Evolutionary conservation across 768 basidiomycete species (phyloP), one percentile per base, ranked within the genome.

Genomic region (Clitopilus hobsonii): DNA sequence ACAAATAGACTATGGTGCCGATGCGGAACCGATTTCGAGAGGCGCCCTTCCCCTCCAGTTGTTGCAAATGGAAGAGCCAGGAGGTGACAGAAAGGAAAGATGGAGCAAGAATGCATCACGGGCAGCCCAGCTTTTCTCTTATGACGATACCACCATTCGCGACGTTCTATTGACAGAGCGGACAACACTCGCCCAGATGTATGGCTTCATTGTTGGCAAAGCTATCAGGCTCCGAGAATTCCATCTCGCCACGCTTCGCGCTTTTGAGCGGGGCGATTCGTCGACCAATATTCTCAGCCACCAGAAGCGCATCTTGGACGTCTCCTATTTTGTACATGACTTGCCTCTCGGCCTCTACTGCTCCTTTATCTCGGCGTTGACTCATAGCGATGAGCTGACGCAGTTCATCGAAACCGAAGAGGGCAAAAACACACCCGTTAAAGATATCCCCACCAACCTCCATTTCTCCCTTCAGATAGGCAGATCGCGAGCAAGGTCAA

Each of bases 151-250:
- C 18, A 78, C 75, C 6, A 76, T 88, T 54, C 78, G 82, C 28
- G 79, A 84, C 20, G 76, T 82, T 27, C 73, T 93, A 54, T 69
- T 89, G n/a, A 77, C 79, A 2, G 89, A 95, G 63, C 77, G 80
- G 47, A 82, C 81, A 24, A 86, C 89, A 2, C 63, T 87, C n/a
- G 78, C 82, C 2, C 90, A 93, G 59, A 59, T 82, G 25, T 89
- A 89, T 63, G 93, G 91, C 13, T 91, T 81, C 67, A 78, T 88
- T 41, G 73, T 82, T 13, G 91, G 87, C 13, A 85, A 84, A 61
- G 77, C 79, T 26, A 71, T 83, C 1, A 79, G 93, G 41, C 80
- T 83, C 16, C 80, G 83, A 24, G 75, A 82, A 56, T 69, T 91
- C 1, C 89, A 93, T 62, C 68, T 86, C 23, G 73, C 75, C 47